Conservation (phyloP, 768 basidiomycete genomes). For the Termitomyces sp. region DNA sequence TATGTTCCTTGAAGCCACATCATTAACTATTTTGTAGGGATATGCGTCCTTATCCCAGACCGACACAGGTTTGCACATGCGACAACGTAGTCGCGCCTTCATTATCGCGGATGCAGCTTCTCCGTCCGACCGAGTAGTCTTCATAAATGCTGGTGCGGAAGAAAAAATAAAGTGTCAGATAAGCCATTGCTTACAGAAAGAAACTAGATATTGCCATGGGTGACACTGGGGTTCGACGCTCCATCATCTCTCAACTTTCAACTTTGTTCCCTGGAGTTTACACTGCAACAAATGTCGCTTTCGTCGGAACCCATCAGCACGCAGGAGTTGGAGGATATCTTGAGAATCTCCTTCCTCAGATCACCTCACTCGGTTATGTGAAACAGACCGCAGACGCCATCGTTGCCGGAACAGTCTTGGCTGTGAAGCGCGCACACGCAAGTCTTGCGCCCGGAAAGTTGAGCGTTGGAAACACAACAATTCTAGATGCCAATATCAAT, state of each 20-base stretch:
- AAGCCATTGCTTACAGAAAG: neutral
- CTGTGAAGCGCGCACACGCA: constrained; percentile 64
- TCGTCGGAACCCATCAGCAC: constrained; percentile 75
- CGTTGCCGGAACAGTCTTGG: constrained; percentile 62
- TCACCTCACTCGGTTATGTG: constrained; percentile 74
- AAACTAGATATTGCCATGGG: constrained; percentile 75
- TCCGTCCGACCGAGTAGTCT: constrained; percentile 60
- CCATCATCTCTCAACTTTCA: constrained; percentile 57
- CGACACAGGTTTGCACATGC: constrained; percentile 75
- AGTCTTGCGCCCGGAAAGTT: constrained; percentile 59
- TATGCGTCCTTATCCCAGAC: constrained; percentile 65
- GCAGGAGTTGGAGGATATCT: constrained; percentile 77
- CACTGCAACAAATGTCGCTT: constrained; percentile 67
- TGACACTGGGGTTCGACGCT: constrained; percentile 70
- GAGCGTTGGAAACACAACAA: constrained; percentile 64
- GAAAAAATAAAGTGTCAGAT: neutral
- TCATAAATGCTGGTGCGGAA: constrained; percentile 65
- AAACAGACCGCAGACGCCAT: constrained; percentile 71
- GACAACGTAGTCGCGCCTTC: constrained; percentile 74
- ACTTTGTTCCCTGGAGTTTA: constrained; percentile 61
- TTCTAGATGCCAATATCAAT: constrained; percentile 68
- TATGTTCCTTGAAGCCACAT: neutral
- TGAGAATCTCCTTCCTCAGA: constrained; percentile 74
- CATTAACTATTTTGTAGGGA: constrained; percentile 37
- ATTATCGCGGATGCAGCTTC: constrained; percentile 62